Conservation (phyloP, 352 stramenopile genomes). For the Phytophthora tentaculata region DNA sequence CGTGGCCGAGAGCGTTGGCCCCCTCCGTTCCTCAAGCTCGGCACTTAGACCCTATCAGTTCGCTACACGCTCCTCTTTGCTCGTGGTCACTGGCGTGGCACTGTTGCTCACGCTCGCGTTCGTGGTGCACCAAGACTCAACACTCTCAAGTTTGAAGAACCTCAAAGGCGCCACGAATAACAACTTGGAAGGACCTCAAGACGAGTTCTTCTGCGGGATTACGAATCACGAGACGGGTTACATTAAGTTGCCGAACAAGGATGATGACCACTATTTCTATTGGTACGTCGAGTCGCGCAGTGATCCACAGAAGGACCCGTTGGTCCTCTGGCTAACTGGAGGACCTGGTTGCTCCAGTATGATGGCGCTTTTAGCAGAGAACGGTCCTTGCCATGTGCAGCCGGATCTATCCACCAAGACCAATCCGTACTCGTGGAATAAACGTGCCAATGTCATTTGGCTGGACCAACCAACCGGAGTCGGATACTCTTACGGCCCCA, state of each 20-base stretch:
- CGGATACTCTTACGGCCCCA: constrained; percentile 66
- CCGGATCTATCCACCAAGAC: constrained; percentile 47
- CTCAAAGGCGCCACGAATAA: constrained; percentile 27
- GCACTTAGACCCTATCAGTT: no score
- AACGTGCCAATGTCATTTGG: constrained; percentile 74
- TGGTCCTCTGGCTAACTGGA: constrained; percentile 74
- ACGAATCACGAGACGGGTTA: constrained; percentile 52
- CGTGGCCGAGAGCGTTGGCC: constrained; percentile 5
- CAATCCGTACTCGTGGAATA: constrained; percentile 73
- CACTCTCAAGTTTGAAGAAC: constrained; percentile 27
- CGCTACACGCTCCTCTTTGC: constrained; percentile 15
- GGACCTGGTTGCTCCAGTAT: constrained; percentile 71
- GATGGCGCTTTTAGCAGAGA: constrained; percentile 61
- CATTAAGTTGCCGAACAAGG: constrained; percentile 56
- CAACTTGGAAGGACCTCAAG: constrained; percentile 13
- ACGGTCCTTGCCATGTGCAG: constrained; percentile 65
- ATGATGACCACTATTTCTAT: constrained; percentile 74
- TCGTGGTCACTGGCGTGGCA: constrained; percentile 34
- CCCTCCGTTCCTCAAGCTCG: not conserved
- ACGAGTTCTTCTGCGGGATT: constrained; percentile 49
- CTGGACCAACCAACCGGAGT: constrained; percentile 72
- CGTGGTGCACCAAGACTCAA: constrained; percentile 33
- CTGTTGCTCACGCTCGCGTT: constrained; percentile 45
- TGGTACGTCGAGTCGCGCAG: constrained; percentile 66
- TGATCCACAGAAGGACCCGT: constrained; percentile 42